Evolutionary conservation across 1,139 yeast genomes (phyloP).

Genomic region (Eremothecium sinecaudum): DNA sequence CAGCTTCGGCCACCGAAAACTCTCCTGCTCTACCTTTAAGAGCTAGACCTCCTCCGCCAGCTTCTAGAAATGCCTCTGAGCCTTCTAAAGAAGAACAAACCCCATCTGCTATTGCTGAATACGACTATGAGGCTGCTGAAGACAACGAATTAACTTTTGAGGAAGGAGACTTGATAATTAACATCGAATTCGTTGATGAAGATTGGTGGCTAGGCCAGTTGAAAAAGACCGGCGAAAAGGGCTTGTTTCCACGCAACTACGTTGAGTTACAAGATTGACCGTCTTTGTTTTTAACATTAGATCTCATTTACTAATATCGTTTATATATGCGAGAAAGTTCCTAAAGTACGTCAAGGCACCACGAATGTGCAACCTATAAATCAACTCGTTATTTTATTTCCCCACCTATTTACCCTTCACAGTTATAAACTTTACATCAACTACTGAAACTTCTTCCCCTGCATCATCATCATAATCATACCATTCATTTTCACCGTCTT

Average conservation of each 20-base stretch:
- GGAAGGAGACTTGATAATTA: conserved; percentile 73
- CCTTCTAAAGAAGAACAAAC: conserved; percentile 28
- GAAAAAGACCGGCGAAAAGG: conserved; percentile 53
- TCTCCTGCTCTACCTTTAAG: too few species aligned
- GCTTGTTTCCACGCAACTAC: conserved; percentile 90
- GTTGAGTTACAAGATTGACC: conserved; percentile 40
- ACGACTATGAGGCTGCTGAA: conserved; percentile 81
- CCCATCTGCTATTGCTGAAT: conserved; percentile 66
- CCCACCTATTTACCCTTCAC: conserved; percentile 24
- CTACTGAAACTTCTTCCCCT: conserved; percentile 69
- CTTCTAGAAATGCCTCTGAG: conserved; percentile 27
- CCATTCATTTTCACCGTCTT: conserved; percentile 79
- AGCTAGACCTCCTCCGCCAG: conserved; percentile 32
- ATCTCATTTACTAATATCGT: too few species aligned
- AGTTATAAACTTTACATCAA: conserved; percentile 59
- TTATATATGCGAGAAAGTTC: too few species aligned
- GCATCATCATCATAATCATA: conserved; percentile 89
- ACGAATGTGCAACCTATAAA: too few species aligned
- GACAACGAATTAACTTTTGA: conserved; percentile 78
- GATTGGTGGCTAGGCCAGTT: conserved; percentile 95
- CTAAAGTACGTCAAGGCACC: too few species aligned
- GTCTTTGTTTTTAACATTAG: too few species aligned
- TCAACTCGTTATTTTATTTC: too few species aligned
- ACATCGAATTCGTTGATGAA: conserved; percentile 82
- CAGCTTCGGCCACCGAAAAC: neutral